Conservation (phyloP, 352 stramenopile genomes). For the Phytophthora brassicae region DNA sequence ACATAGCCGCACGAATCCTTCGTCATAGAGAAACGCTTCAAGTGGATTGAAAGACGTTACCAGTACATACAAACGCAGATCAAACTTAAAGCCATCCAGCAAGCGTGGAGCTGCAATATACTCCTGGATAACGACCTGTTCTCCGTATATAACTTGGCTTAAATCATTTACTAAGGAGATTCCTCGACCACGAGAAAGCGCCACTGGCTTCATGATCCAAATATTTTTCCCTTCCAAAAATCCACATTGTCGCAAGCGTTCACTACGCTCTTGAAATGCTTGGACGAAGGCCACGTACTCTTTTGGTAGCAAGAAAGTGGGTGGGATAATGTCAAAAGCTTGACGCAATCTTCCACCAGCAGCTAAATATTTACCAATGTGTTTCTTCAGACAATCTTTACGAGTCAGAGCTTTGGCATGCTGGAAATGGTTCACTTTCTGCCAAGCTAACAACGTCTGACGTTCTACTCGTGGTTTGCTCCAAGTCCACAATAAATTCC, state of each 20-base stretch:
- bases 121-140: conserved; percentile 89
- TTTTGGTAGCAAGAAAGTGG: conserved; percentile 93
- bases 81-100: conserved; percentile 91
- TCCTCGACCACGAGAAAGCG: conserved; percentile 89
- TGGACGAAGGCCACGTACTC: conserved; percentile 91
- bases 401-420: conserved; percentile 88
- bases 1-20: conserved; percentile 92
- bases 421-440: conserved; percentile 95
- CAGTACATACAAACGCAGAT: conserved; percentile 93
- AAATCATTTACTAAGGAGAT: conserved; percentile 92
- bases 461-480: conserved; percentile 83
- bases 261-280: conserved; percentile 68
- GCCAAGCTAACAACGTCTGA: conserved; percentile 87
- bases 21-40: conserved; percentile 93
- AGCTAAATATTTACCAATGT: conserved; percentile 64
- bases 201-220: conserved; percentile 95
- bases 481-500: conserved; percentile 93
- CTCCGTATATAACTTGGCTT: conserved; percentile 84
- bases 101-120: conserved; percentile 90
- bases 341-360: conserved; percentile 52
- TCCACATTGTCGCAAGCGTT: conserved; percentile 12
- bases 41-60: conserved; percentile 93
- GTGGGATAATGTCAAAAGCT: conserved; percentile 90
- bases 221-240: conserved; percentile 61
- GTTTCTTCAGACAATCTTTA: conserved; percentile 94